These are phyloP conservation scores for Picea glauca DNA, from an alignment of 75 land plant genomes.

Conservation along the genomic window DNA sequence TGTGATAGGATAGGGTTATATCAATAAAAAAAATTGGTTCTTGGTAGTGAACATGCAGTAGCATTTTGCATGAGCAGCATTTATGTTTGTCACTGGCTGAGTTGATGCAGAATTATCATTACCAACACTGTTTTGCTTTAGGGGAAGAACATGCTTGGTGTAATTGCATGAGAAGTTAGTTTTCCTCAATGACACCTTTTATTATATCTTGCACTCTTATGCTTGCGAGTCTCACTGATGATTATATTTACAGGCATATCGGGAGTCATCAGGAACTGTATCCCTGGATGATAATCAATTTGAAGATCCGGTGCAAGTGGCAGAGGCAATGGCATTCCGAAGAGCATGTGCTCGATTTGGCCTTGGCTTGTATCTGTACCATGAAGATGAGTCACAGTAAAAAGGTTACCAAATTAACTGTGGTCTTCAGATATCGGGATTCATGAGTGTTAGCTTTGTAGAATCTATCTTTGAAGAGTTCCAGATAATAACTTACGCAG, in stretches of 20 bases:
- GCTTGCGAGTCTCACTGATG: too few relatives aligned
- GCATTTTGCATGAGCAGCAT: neutral
- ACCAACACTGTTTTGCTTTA: too few relatives aligned
- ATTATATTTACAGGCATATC: slow-evolving; percentile 46
- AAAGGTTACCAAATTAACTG: neutral
- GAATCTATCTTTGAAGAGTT: neutral
- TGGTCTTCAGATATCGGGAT: neutral
- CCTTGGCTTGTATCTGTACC: slow-evolving; percentile 87
- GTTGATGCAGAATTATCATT: too few relatives aligned
- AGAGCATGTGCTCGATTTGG: slow-evolving; percentile 96
- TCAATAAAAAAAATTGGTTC: too few relatives aligned
- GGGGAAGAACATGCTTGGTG: too few relatives aligned
- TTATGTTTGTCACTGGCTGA: neutral
- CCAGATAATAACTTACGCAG: neutral
- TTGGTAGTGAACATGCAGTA: too few relatives aligned
- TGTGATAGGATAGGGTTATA: neutral
- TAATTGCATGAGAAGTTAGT: too few relatives aligned
- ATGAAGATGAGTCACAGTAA: slow-evolving; percentile 57
- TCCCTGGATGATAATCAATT: slow-evolving; percentile 31
- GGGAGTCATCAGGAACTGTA: slow-evolving; percentile 83
- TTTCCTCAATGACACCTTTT: too few relatives aligned
- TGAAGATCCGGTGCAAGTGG: slow-evolving; percentile 82
- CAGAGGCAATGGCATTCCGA: slow-evolving; percentile 90
- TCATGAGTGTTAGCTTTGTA: neutral
- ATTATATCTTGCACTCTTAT: too few relatives aligned